Base-by-base conservation (phyloP, 371 early-diverging fungal species). In the Capillidium rhysosporum region DNA sequence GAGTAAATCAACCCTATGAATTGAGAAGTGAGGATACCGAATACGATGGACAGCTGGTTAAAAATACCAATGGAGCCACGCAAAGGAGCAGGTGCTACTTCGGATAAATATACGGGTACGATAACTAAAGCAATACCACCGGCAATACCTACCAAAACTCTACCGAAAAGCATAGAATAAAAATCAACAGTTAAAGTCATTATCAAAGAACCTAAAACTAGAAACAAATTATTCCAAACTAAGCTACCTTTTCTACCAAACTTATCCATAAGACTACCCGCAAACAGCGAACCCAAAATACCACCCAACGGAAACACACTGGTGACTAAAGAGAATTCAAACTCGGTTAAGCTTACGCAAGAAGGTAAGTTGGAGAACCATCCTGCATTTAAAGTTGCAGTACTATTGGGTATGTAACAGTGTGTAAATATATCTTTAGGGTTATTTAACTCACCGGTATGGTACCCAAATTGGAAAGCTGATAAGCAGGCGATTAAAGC, bases 101-200 rank as follows among this genome's bases (percentile, higher is more conserved):
- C 89, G 8, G 81, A 70, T 40, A 95, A 66, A 60, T 92, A 96
- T 43, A 80, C 66, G 8, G 96, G 92, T 0, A 87, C 83, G 24
- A 84, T 77, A 25, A 85, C 89, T 3, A 87, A 80, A 1, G 80
- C 77, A 2, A 77, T 67, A 1, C 95, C 97, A 34, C 76, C 72
- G 3, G 83, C 94, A 24, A 94, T 29, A 8, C 98, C 98, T 45
- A 76, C 70, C 16, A 93, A 25, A 58, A 92, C 75, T 24, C 98
- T 73, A 1, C 92, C 96, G 10, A 71, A 23, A 28, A 76, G 63
- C 61, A 95, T 68, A 28, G 62, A 54, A 30, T 49, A 45, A 8
- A 72, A 62, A 9, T 63, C 65, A 25, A 61, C 55, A 12, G 83
- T 75, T 23, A 80, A 55, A 9, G 76, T 71, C 68, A 89, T 76